Evolutionary conservation across 768 basidiomycete genomes (phyloP).

Genomic region (Pulveroboletus sp.): DNA sequence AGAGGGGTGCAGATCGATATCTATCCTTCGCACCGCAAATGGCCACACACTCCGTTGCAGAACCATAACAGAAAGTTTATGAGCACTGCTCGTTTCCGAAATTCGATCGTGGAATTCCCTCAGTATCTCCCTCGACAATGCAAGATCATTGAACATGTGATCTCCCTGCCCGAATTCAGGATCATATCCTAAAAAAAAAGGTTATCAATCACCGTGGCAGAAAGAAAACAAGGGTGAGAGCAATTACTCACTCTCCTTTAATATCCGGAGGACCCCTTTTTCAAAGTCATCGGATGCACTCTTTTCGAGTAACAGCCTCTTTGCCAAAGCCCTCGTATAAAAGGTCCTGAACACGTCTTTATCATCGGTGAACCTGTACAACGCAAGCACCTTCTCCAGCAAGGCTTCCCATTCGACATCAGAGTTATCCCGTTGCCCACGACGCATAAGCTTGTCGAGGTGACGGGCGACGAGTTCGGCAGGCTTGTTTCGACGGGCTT

Average conservation of each 20-base stretch:
- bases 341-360: conserved; percentile 94
- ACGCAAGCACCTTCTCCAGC: conserved; percentile 62
- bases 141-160: conserved; percentile 92
- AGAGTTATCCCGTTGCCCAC: conserved; percentile 69
- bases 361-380: conserved; percentile 88
- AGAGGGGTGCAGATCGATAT: conserved; percentile 50
- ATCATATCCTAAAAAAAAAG: conserved; percentile 69
- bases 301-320: conserved; percentile 77
- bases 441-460: conserved; percentile 83
- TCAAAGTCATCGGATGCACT: conserved; percentile 89
- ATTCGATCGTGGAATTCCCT: conserved; percentile 57
- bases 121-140: conserved; percentile 73
- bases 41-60: conserved; percentile 92
- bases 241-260: conserved; percentile 68
- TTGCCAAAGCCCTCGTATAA: conserved; percentile 87
- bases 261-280: conserved; percentile 75
- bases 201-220: conserved; percentile 13
- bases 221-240: too few species aligned
- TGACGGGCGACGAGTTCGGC: conserved; percentile 94
- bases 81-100: conserved; percentile 34
- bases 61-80: conserved; percentile 71
- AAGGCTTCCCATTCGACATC: conserved; percentile 61
- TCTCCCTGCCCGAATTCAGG: conserved; percentile 93
- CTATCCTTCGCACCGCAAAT: conserved; percentile 52
- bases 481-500: conserved; percentile 73